These are phyloP conservation scores for Fusarium sp. DNA, from an alignment of 2,329 filamentous ascomycete species.

Conservation along the genomic window DNA sequence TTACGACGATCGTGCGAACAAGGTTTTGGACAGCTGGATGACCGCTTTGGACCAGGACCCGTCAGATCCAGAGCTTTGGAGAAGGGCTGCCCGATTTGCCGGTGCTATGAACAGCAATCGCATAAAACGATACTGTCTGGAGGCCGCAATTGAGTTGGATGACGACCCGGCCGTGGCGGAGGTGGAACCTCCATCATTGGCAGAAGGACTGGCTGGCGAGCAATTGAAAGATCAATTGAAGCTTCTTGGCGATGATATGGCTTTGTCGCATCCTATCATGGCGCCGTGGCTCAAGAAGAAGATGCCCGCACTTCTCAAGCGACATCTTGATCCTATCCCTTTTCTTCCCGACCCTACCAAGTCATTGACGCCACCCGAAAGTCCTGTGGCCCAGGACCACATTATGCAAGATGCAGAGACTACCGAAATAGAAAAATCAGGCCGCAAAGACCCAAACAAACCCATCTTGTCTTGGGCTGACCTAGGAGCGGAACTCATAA, in stretches of 20 bases:
- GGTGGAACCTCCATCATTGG: slow-evolving; percentile 70
- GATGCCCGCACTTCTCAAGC: slow-evolving; percentile 63
- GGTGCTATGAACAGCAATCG: slow-evolving; percentile 67
- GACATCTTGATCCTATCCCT: slow-evolving; percentile 69
- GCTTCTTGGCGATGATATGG: slow-evolving; percentile 65
- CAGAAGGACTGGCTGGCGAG: slow-evolving; percentile 71
- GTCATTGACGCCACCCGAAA: slow-evolving; percentile 49
- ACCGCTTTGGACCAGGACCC: slow-evolving; percentile 72
- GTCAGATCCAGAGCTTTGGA: slow-evolving; percentile 74
- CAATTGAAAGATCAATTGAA: slow-evolving; percentile 67
- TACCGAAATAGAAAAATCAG: slow-evolving; percentile 28
- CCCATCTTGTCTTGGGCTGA: slow-evolving; percentile 48
- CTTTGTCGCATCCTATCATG: slow-evolving; percentile 70
- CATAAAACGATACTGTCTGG: slow-evolving; percentile 70
- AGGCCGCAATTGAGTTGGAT: slow-evolving; percentile 74
- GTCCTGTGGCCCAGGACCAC: slow-evolving; percentile 23
- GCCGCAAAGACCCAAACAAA: slow-evolving; percentile 24
- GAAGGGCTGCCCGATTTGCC: slow-evolving; percentile 67
- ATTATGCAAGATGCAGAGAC: slow-evolving; percentile 32
- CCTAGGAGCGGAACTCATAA: slow-evolving; percentile 51
- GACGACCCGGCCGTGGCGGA: slow-evolving; percentile 72
- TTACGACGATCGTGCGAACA: slow-evolving; percentile 51
- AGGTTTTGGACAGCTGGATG: slow-evolving; percentile 67
- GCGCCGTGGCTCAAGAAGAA: slow-evolving; percentile 64
- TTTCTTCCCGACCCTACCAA: slow-evolving; percentile 67